Percentiles rank a stretch among this genome's conserved stretches.
Conservation (phyloP, 768 basidiomycete genomes). For the Pisolithus albus region DNA sequence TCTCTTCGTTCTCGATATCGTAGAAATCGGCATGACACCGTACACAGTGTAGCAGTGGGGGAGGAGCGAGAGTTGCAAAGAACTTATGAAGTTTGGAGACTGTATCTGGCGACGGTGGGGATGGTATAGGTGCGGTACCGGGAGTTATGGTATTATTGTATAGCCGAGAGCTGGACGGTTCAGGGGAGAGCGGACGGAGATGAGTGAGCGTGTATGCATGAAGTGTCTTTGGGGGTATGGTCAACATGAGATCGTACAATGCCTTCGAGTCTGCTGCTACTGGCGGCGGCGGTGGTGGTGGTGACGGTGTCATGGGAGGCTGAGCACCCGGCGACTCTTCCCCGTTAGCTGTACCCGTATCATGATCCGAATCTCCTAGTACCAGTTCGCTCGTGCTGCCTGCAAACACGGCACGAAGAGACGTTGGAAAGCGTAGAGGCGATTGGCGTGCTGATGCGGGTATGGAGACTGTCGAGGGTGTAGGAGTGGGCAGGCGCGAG, state of each 20-base stretch:
- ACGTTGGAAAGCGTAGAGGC: conserved; percentile 16
- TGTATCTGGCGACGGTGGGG: conserved; percentile 29
- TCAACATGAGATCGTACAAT: conserved; percentile 46
- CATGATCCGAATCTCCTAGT: conserved; percentile 12
- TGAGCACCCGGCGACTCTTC: conserved; percentile 13
- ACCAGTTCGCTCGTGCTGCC: conserved; percentile 18
- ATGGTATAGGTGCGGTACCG: conserved; percentile 3
- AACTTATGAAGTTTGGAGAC: conserved; percentile 48
- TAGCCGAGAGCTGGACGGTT: conserved; percentile 1
- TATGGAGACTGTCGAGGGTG: conserved; percentile 35
- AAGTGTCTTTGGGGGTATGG: conserved; percentile 61
- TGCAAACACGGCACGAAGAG: conserved; percentile 8
- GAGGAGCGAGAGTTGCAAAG: conserved; percentile 56
- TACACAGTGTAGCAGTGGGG: conserved; percentile 65
- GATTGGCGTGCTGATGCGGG: conserved; percentile 24
- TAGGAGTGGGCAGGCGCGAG: conserved; percentile 46
- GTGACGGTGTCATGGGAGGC: conserved; percentile 25
- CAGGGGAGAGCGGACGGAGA: conserved; percentile 25
- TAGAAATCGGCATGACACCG: conserved; percentile 68
- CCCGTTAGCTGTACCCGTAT: conserved; percentile 1
- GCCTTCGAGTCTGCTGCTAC: conserved; percentile 34
- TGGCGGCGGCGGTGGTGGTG: conserved; percentile 36
- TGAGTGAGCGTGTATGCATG: conserved; percentile 55
- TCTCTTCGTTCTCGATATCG: conserved; percentile 57
- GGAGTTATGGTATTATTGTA: conserved; percentile 7